These are phyloP conservation scores for Durusdinium trenchii DNA, from an alignment of 73 alveolate species.

Conservation along the genomic window DNA sequence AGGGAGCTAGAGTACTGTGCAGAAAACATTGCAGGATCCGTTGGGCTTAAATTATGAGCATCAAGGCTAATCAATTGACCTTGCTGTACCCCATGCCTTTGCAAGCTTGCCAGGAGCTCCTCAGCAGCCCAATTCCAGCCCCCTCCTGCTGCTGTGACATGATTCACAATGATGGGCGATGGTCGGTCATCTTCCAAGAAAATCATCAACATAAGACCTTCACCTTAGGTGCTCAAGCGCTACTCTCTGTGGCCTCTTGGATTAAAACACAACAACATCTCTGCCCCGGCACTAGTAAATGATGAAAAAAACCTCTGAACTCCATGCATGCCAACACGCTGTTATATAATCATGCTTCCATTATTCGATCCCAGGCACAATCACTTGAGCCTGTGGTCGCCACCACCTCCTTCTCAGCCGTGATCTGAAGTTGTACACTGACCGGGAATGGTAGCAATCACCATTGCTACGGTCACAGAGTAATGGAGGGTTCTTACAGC, in stretches of 20 bases:
- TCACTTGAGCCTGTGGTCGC: constrained; percentile 38
- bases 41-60: constrained; percentile 67
- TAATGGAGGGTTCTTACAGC: too few species aligned
- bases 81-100: neutral
- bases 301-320: neutral
- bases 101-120: neutral
- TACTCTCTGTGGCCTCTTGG: too few species aligned
- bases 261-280: too few species aligned
- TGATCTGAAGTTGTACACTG: neutral
- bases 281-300: too few species aligned
- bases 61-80: constrained; percentile 41
- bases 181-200: constrained; percentile 25
- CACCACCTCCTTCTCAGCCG: constrained; percentile 19
- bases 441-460: too few species aligned
- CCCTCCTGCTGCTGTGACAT: neutral
- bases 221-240: neutral
- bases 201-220: constrained; percentile 17
- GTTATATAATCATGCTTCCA: neutral
- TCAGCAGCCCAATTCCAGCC: constrained; percentile 83
- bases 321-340: neutral
- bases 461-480: too few species aligned
- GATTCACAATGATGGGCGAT: constrained; percentile 5
- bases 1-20: constrained; percentile 31
- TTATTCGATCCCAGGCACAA: neutral
- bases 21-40: neutral